These are phyloP conservation scores for Murraya paniculata DNA, from an alignment of 345 rosid genomes.

Conservation along the genomic window DNA sequence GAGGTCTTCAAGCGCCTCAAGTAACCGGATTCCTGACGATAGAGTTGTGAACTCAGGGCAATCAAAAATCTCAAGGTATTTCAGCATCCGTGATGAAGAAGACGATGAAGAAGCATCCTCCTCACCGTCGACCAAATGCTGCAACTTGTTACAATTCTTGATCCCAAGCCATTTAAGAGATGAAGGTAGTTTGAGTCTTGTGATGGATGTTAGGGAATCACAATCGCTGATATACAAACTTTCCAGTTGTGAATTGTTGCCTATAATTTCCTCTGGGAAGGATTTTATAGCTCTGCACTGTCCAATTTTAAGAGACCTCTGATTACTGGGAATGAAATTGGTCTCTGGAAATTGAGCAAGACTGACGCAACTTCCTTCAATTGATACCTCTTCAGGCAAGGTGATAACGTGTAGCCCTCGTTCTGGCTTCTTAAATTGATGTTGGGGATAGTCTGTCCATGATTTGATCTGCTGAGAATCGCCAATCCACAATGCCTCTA, in stretches of 20 bases:
- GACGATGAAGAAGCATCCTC: not conserved
- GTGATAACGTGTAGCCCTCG: not conserved
- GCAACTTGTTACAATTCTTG: too few relatives aligned
- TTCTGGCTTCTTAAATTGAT: not conserved
- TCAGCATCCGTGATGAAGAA: not conserved
- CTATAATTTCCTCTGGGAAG: not conserved
- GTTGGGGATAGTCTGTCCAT: not conserved
- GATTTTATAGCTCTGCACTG: not conserved
- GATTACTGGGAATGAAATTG: not conserved
- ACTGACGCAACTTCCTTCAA: not conserved
- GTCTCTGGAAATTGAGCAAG: not conserved
- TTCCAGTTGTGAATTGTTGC: not conserved
- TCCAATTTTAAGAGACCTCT: not conserved
- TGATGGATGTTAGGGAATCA: not conserved
- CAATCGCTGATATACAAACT: not conserved
- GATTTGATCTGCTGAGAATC: not conserved
- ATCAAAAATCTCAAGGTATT: not conserved
- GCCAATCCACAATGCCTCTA: not conserved
- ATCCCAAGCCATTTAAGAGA: too few relatives aligned
- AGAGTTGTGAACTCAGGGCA: constrained; percentile 10
- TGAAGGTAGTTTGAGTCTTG: too few relatives aligned
- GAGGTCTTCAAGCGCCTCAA: not conserved
- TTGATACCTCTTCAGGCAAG: not conserved
- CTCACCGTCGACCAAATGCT: too few relatives aligned
- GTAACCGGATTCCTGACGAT: not conserved